Percentiles rank a stretch among this genome's conserved stretches.
These are phyloP conservation scores for Phoma herbarum DNA, from an alignment of 2,329 filamentous ascomycete genomes.

Conservation along the genomic window DNA sequence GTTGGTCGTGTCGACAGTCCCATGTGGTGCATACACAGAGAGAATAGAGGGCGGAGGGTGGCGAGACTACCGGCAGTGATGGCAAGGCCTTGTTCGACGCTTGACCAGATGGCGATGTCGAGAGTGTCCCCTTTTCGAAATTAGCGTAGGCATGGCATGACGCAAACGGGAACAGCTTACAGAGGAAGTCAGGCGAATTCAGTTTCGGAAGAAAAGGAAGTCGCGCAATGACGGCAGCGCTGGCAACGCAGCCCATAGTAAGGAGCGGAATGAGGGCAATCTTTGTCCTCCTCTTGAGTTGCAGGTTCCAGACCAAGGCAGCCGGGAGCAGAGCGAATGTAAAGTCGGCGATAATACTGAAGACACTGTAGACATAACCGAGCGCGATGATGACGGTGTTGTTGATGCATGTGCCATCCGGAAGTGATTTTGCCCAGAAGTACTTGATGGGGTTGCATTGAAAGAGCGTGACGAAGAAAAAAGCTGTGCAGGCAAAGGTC, in stretches of 20 bases:
- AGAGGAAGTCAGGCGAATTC: constrained; percentile 45
- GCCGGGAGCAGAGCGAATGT: constrained; percentile 61
- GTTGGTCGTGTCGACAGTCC: constrained; percentile 38
- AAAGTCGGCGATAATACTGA: constrained; percentile 60
- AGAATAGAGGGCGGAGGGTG: constrained; percentile 47
- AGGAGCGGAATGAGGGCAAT: constrained; percentile 58
- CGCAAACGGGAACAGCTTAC: constrained; percentile 19
- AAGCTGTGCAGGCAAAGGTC: constrained; percentile 48
- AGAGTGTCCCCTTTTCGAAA: constrained; percentile 37
- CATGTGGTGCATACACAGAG: constrained; percentile 34
- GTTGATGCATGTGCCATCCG: constrained; percentile 54
- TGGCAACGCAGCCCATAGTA: constrained; percentile 59
- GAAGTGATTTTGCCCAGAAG: constrained; percentile 57
- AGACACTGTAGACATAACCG: constrained; percentile 58
- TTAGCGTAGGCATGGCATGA: constrained; percentile 1
- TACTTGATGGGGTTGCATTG: constrained; percentile 61
- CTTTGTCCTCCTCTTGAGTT: constrained; percentile 61
- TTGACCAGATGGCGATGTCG: constrained; percentile 51
- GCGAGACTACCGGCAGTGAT: constrained; percentile 49
- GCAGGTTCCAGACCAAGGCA: constrained; percentile 60
- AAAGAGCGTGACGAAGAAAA: constrained; percentile 60
- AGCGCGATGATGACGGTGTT: constrained; percentile 52
- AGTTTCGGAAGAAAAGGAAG: constrained; percentile 43
- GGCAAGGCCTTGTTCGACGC: constrained; percentile 49
- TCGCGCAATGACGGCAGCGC: constrained; percentile 46